Percentiles rank a stretch among this genome's conserved stretches.
Evolutionary conservation across 2,329 filamentous ascomycete species (phyloP).

Genomic region (Monilinia laxa): DNA sequence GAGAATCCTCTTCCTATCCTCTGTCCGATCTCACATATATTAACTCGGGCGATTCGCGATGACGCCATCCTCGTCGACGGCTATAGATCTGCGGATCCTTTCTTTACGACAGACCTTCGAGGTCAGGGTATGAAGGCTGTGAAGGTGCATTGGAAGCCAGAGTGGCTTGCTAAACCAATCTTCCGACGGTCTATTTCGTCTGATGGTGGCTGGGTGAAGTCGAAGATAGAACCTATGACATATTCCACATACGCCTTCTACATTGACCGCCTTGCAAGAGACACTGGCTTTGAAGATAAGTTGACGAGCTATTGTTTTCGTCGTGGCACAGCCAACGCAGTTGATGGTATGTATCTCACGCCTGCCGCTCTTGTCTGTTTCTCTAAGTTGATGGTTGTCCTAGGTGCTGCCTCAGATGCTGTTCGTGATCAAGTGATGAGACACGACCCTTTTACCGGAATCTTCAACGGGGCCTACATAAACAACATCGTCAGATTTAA

Average conservation of each 20-base stretch:
- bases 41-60: constrained; percentile 29
- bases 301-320: not conserved
- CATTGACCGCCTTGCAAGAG: constrained; percentile 1
- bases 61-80: constrained; percentile 28
- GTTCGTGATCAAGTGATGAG: constrained; percentile 16
- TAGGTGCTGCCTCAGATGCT: constrained; percentile 27
- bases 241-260: constrained; percentile 22
- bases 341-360: no score
- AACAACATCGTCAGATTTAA: constrained; percentile 33
- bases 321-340: not conserved
- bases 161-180: constrained; percentile 28
- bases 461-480: constrained; percentile 29
- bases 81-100: constrained; percentile 29
- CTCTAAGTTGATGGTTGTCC: constrained; percentile 22
- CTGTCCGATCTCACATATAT: constrained; percentile 31
- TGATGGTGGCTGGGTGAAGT: constrained; percentile 27
- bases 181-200: constrained; percentile 29
- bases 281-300: not conserved
- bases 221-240: constrained; percentile 27
- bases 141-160: constrained; percentile 32
- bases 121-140: constrained; percentile 25
- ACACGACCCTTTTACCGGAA: constrained; percentile 26
- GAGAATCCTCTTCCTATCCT: constrained; percentile 32
- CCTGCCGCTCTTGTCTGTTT: not conserved
- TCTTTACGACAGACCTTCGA: constrained; percentile 29